Evolutionary conservation across 768 basidiomycete species (phyloP), one percentile per base, ranked within the genome.

Genomic region (Boletus vinaceobasis): DNA sequence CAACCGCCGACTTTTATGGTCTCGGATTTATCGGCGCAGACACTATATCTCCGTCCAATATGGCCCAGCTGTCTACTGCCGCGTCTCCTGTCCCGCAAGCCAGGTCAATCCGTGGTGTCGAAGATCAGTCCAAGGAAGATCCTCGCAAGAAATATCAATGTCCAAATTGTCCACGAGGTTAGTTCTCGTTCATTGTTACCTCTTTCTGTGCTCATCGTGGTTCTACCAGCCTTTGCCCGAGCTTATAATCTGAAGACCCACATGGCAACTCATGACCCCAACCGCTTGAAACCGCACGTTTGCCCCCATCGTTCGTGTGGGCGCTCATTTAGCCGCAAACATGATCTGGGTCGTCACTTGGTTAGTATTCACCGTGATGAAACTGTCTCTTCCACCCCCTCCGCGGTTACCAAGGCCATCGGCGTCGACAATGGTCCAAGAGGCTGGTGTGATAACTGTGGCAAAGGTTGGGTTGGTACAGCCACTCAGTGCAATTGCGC

Each of bases 211-310:
- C 54, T 71, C 33, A 62, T 19, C 8, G 1, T 13, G 5, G 5
- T 31, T 31, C 37, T 58, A 31, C 50, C 55, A 89, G 95, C 89
- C 1, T 98, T 98, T 62, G 94, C 93, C 11, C 79, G 94, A 27
- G 93, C 93, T 3, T 97, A 90, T 73, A 98, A 98, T 65, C 74
- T 98, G 54, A 98, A 98, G 77, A 95, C 94, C 0, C 94, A 97
- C 71, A 86, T 90, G 81, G 88, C 88, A 26, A 98, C 94, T 4
- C 94, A 98, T 72, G 92, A 96, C 68, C 94, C 95, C 23, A 86
- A 91, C 71, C 81, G 94, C 56, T 74, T 87, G 47, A 98, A 96
- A 75, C 92, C 93, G 6, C 88, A 92, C 67, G 80, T 86, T 43
- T 98, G 94, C 71, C 88, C 87, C 40, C 90, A 96, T 72, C 77